phyloP scores from a whole-genome alignment of 2,329 filamentous ascomycete species.

The Beauveria medogensis region DNA sequence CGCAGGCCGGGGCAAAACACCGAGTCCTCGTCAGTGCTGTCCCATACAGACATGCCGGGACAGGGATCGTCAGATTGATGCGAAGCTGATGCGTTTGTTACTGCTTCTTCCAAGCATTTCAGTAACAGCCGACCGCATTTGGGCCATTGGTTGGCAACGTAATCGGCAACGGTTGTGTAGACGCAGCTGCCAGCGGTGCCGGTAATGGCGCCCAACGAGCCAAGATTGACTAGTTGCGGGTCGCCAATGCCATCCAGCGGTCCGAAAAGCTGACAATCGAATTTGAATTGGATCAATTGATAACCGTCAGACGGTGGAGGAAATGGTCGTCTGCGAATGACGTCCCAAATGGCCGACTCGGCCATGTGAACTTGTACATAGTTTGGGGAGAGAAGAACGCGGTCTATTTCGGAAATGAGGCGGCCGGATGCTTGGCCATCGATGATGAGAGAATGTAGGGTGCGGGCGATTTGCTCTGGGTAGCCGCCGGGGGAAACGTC shows the following conservation, averaged over 20 bases:
- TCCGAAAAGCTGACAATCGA: slow-evolving; percentile 26
- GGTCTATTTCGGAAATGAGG: slow-evolving; percentile 23
- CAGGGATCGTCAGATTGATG: slow-evolving; percentile 19
- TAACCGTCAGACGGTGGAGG: slow-evolving; percentile 27
- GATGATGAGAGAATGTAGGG: slow-evolving; percentile 22
- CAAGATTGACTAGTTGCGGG: slow-evolving; percentile 22
- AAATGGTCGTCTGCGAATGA: slow-evolving; percentile 23
- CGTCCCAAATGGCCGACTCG: slow-evolving; percentile 30
- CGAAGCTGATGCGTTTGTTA: slow-evolving; percentile 20
- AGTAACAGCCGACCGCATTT: slow-evolving; percentile 24
- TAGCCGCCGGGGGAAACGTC: slow-evolving; percentile 25
- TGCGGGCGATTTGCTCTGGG: slow-evolving; percentile 26
- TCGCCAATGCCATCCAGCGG: slow-evolving; percentile 22
- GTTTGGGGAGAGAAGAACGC: slow-evolving; percentile 25
- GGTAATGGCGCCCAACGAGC: slow-evolving; percentile 25
- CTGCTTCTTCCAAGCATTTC: slow-evolving; percentile 24
- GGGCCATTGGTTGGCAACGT: slow-evolving; percentile 25
- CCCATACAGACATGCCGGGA: slow-evolving; percentile 29
- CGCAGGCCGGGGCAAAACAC: slow-evolving; percentile 23
- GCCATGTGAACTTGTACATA: slow-evolving; percentile 30
- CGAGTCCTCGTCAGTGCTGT: slow-evolving; percentile 21
- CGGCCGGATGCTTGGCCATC: slow-evolving; percentile 21
- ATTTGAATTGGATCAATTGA: slow-evolving; percentile 28
- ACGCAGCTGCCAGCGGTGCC: slow-evolving; percentile 26
- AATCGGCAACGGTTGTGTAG: slow-evolving; percentile 26